Conservation (phyloP, 2,329 filamentous ascomycete species). For the Colletotrichum liriopes region DNA sequence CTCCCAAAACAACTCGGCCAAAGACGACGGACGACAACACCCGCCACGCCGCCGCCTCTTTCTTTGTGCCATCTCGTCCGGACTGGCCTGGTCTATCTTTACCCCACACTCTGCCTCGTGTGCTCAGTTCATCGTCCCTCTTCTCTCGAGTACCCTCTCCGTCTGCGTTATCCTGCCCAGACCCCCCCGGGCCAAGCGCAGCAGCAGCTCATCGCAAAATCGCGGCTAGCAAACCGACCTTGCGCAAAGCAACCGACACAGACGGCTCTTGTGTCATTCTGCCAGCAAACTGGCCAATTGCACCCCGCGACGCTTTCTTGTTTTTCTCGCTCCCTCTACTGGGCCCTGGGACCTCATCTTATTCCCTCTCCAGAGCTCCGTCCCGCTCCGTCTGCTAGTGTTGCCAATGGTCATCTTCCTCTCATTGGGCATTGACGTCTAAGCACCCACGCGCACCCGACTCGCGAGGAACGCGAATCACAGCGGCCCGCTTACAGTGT, state of each 20-base stretch:
- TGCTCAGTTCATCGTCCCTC: conserved; percentile 17
- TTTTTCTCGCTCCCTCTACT: not conserved
- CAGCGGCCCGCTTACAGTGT: conserved; percentile 29
- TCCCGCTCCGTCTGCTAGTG: not conserved
- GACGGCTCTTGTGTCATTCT: not conserved
- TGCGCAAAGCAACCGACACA: not conserved
- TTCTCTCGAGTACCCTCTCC: not conserved
- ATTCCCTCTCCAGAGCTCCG: not conserved
- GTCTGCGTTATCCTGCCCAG: not conserved
- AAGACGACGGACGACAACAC: conserved; percentile 1
- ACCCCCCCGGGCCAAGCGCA: not conserved
- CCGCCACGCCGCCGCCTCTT: conserved; percentile 18
- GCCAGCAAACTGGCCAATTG: not conserved
- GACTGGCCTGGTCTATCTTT: conserved; percentile 14
- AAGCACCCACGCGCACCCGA: not conserved
- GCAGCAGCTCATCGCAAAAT: not conserved
- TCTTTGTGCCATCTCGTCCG: conserved; percentile 18
- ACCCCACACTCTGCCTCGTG: conserved; percentile 40
- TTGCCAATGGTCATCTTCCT: not conserved
- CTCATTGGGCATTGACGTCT: conserved; percentile 15
- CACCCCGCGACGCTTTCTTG: conserved; percentile 1
- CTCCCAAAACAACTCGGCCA: not conserved
- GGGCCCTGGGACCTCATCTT: not conserved
- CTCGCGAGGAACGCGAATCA: conserved; percentile 15
- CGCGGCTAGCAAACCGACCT: not conserved